These are phyloP conservation scores for Cerioporus squamosus DNA, from an alignment of 1,284 basidiomycete species.

Conservation along the genomic window DNA sequence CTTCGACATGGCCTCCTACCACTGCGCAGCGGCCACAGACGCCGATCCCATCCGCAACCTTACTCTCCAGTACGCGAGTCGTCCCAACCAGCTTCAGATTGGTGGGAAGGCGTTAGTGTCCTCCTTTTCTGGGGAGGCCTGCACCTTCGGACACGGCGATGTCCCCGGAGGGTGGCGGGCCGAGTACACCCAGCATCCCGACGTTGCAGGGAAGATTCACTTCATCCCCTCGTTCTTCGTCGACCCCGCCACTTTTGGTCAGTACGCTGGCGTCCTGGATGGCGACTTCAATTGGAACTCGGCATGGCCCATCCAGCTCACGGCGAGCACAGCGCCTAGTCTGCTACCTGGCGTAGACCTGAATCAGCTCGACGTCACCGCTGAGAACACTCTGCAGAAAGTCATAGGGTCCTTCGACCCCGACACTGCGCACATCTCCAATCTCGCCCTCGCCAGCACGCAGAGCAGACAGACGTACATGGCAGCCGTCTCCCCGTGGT, in stretches of 20 bases:
- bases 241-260: constrained; percentile 52
- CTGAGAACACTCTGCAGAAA: constrained; percentile 42
- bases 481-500: constrained; percentile 52
- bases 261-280: constrained; percentile 54
- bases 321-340: constrained; percentile 43
- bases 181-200: constrained; percentile 56
- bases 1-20: constrained; percentile 75
- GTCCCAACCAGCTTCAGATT: constrained; percentile 69
- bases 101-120: constrained; percentile 67
- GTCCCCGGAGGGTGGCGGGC: constrained; percentile 57
- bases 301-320: constrained; percentile 65
- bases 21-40: constrained; percentile 59
- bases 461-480: constrained; percentile 30
- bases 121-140: constrained; percentile 81
- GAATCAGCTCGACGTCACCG: constrained; percentile 28
- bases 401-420: constrained; percentile 47
- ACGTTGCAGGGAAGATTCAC: constrained; percentile 51
- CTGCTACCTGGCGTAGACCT: constrained; percentile 30
- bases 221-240: constrained; percentile 75
- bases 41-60: constrained; percentile 60
- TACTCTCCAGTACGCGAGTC: constrained; percentile 58
- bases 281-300: constrained; percentile 73
- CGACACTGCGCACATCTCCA: constrained; percentile 45
- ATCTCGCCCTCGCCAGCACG: constrained; percentile 30
- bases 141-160: constrained; percentile 62